Evolutionary conservation across 2,329 filamentous ascomycete species (phyloP).

Genomic region (Botrytis cinerea): DNA sequence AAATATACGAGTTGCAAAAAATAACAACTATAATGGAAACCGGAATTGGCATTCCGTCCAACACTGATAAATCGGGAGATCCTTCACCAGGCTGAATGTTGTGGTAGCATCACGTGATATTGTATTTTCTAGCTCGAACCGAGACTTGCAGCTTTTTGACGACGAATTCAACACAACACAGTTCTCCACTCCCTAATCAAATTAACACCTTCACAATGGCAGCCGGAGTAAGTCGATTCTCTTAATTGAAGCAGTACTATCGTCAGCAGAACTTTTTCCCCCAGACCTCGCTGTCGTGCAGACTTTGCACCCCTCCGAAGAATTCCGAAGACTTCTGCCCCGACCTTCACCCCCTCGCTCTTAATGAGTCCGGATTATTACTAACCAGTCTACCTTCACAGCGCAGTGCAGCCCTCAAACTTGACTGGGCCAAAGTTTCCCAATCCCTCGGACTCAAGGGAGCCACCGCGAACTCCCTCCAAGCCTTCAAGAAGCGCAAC

Average conservation of each 20-base stretch:
- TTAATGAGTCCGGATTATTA: constrained; percentile 10
- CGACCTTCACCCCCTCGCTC: not conserved
- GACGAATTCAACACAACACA: constrained; percentile 43
- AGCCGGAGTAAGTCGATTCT: constrained; percentile 60
- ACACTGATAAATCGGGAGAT: too few relatives aligned
- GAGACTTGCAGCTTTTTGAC: constrained; percentile 32
- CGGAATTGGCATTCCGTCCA: not conserved
- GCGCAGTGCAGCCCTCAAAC: constrained; percentile 98
- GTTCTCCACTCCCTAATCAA: constrained; percentile 53
- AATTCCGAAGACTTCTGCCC: constrained; percentile 17
- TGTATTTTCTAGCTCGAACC: constrained; percentile 19
- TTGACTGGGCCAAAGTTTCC: constrained; percentile 97
- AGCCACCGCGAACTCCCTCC: constrained; percentile 86
- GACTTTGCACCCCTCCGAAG: constrained; percentile 25
- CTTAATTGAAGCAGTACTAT: constrained; percentile 31
- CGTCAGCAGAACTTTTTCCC: not conserved
- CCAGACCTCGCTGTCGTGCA: not conserved
- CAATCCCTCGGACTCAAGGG: constrained; percentile 94
- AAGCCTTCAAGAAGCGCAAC: constrained; percentile 99
- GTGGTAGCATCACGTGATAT: constrained; percentile 31
- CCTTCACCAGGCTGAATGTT: constrained; percentile 9
- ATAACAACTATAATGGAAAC: not conserved
- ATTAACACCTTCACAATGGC: constrained; percentile 60
- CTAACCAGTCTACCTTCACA: constrained; percentile 47
- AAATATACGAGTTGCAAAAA: not conserved